Base-by-base conservation (phyloP, 2,329 filamentous ascomycete species). In the Fusarium caatingaense region DNA sequence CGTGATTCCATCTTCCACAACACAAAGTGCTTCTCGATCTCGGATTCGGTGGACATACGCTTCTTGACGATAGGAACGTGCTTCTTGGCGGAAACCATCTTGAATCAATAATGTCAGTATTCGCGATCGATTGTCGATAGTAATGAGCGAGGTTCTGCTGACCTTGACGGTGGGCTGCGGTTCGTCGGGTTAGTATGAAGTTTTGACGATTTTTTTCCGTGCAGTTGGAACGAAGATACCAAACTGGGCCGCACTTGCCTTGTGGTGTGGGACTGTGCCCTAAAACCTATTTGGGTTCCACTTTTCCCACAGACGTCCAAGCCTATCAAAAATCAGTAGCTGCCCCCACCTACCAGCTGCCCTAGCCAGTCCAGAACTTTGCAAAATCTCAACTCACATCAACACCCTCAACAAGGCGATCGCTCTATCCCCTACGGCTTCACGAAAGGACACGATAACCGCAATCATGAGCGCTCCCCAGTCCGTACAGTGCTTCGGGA, bases 21-120 rank as follows among this genome's bases (percentile, higher is more conserved):
- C 64, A 46, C 46, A 69, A 64, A 65, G 65, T 60, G 70, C 66
- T 44, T 54, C 48, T 54, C 48, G 28, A 32, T 27, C 21, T 59
- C 49, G 45, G n/a, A 59, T 64, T 58, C 65, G 72, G 76, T 80
- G 37, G 8, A 94, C 93, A 83, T 95, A 97, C 94, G 94, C 94
- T 99, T 99, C 93, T 99, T 99, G 83, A 99, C 93, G 90, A 99
- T 99, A 82, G 94, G 92, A 83, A 98, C 91, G 87, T 98, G 96
- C 90, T 97, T 97, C 93, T 97, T 97, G 86, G 95, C 93, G 92
- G 94, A 90, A 89, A 95, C 94, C 96, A 98, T 98, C 94, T 95
- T 76, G 60, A 75, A 47, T 37, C 59, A 50, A 64, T 62, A 66
- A 76, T 68, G 75, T 81, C 74, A 81, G 79, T 69, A 74, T 37